Evolutionary conservation across 805 yeast species (phyloP).

Genomic region (Yarrowia sp.): DNA sequence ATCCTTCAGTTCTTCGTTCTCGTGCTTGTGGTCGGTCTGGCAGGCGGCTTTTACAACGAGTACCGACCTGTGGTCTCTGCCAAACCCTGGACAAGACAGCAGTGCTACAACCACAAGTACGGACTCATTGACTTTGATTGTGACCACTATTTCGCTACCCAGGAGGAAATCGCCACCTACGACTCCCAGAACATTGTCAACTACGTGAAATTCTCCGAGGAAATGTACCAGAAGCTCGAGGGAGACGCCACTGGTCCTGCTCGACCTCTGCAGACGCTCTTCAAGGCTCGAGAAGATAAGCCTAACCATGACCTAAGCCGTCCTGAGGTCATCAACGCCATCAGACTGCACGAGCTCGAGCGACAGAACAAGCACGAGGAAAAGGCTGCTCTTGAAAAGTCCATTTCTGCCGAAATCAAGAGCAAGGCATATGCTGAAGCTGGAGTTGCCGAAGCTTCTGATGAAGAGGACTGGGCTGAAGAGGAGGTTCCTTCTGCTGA

Average conservation of each 20-base stretch:
- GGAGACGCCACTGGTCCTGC: conserved; percentile 5
- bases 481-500: neutral
- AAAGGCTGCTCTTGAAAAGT: conserved; percentile 20
- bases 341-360: conserved; percentile 17
- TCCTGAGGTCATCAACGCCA: conserved; percentile 35
- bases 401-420: conserved; percentile 6
- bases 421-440: conserved; percentile 2
- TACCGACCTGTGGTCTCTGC: conserved; percentile 34
- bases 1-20: neutral
- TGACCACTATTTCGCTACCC: conserved; percentile 7
- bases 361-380: conserved; percentile 20
- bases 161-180: conserved; percentile 25
- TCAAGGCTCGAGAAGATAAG: conserved; percentile 28
- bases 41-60: conserved; percentile 14
- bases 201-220: conserved; percentile 33
- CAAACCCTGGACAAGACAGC: conserved; percentile 21
- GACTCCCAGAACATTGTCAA: conserved; percentile 39
- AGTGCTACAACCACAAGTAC: conserved; percentile 12
- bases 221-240: conserved; percentile 34
- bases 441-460: conserved; percentile 3
- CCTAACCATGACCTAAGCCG: conserved; percentile 13
- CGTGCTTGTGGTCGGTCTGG: conserved; percentile 40
- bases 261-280: conserved; percentile 25
- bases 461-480: conserved; percentile 27
- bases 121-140: conserved; percentile 38